Conservation (phyloP, 192 early-diverging fungal genomes). For the Backusella circina region DNA sequence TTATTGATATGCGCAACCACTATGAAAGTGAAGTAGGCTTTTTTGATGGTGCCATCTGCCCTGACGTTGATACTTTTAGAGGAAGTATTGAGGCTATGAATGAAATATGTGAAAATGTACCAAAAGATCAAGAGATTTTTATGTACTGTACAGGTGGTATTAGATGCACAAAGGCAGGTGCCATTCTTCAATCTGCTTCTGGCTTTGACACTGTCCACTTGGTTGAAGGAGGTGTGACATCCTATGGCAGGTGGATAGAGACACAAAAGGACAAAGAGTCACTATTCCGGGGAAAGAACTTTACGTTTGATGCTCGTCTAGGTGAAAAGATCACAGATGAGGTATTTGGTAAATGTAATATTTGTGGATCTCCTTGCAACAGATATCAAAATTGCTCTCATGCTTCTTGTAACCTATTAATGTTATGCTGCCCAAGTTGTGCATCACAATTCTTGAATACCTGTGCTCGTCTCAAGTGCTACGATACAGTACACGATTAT, state of each 20-base stretch:
- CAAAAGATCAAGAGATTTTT: constrained; percentile 59
- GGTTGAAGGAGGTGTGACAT: constrained; percentile 71
- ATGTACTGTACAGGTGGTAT: constrained; percentile 87
- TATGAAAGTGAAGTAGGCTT: constrained; percentile 75
- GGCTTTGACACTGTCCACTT: constrained; percentile 67
- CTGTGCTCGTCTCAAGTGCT: constrained; percentile 45
- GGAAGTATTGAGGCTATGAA: constrained; percentile 65
- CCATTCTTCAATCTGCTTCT: constrained; percentile 56
- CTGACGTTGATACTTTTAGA: constrained; percentile 70
- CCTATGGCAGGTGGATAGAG: constrained; percentile 63
- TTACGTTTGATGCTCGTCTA: constrained; percentile 77
- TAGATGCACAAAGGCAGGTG: constrained; percentile 76
- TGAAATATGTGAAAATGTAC: constrained; percentile 45
- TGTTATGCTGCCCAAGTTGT: constrained; percentile 65
- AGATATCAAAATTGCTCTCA: constrained; percentile 70
- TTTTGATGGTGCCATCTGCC: constrained; percentile 65
- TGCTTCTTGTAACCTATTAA: constrained; percentile 65
- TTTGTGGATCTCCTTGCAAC: constrained; percentile 64
- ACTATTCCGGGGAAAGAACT: constrained; percentile 72
- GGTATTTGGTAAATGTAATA: constrained; percentile 59
- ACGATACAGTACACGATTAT: constrained; percentile 39
- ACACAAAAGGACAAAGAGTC: constrained; percentile 42
- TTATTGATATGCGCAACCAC: constrained; percentile 80
- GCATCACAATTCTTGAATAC: constrained; percentile 41
- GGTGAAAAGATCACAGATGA: constrained; percentile 70